A percentile compares a stretch with the other conserved stretches of the same genome.
Conservation (phyloP, 148 eudicot genomes). For the Nepenthes mirabilis region DNA sequence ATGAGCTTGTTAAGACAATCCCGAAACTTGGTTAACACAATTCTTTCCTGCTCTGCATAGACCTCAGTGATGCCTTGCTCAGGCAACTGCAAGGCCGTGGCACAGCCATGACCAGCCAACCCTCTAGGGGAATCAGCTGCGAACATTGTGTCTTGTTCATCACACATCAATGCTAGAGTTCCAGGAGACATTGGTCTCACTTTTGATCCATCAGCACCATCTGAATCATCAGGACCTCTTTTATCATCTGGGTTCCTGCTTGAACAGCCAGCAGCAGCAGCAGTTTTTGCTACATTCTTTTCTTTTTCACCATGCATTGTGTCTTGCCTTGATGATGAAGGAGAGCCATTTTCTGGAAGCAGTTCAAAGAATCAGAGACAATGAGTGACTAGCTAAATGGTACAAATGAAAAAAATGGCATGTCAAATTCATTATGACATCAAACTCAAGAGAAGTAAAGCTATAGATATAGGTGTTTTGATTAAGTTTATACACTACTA, state of each 20-base stretch:
- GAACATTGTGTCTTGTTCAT: conserved; percentile 67
- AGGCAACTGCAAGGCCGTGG: conserved; percentile 32
- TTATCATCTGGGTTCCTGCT: conserved; percentile 36
- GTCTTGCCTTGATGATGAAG: conserved; percentile 32
- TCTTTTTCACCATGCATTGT: conserved; percentile 30
- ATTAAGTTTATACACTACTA: too few relatives aligned
- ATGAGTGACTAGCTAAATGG: background rate
- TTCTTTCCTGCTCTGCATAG: conserved; percentile 80
- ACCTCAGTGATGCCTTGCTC: conserved; percentile 42
- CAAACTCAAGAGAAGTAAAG: too few relatives aligned
- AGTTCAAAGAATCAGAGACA: conserved; percentile 2
- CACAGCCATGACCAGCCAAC: conserved; percentile 17
- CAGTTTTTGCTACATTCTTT: conserved; percentile 20
- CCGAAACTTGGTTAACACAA: conserved; percentile 66
- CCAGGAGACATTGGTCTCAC: conserved; percentile 80
- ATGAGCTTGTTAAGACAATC: conserved; percentile 88
- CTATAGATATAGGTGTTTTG: too few relatives aligned
- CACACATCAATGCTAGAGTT: conserved; percentile 72
- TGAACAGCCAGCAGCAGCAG: conserved; percentile 18
- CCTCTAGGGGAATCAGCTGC: conserved; percentile 40
- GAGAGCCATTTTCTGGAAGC: conserved; percentile 46
- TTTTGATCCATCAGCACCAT: conserved; percentile 43
- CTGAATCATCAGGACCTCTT: conserved; percentile 35
- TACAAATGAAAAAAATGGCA: too few relatives aligned
- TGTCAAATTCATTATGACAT: too few relatives aligned